A percentile compares a stretch with the other conserved stretches of the same genome.
These are phyloP conservation scores for Clarireedia paspali DNA, from an alignment of 2,329 filamentous ascomycete genomes.

Conservation along the genomic window DNA sequence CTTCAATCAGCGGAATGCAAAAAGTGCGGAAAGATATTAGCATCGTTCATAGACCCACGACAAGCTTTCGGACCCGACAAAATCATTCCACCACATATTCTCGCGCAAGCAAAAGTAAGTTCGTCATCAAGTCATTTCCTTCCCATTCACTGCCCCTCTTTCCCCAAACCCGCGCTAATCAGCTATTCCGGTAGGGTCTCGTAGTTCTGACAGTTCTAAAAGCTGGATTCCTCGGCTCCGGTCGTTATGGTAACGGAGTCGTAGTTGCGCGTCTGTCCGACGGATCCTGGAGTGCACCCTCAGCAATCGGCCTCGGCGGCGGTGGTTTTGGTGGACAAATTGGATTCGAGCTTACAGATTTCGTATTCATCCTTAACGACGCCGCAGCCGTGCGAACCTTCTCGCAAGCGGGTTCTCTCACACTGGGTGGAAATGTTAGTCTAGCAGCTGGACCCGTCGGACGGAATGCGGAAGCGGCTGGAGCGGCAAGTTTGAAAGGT, in stretches of 20 bases:
- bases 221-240: constrained; percentile 77
- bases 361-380: constrained; percentile 98
- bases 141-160: background rate
- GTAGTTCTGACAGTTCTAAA: constrained; percentile 83
- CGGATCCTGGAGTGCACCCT: constrained; percentile 74
- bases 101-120: constrained; percentile 94
- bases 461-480: constrained; percentile 90
- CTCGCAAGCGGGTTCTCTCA: constrained; percentile 83
- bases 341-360: constrained; percentile 82
- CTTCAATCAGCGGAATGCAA: constrained; percentile 75
- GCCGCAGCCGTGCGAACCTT: constrained; percentile 83
- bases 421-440: constrained; percentile 91
- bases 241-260: constrained; percentile 72
- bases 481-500: constrained; percentile 81
- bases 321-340: constrained; percentile 82
- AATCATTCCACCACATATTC: constrained; percentile 84
- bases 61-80: constrained; percentile 95
- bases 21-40: constrained; percentile 92
- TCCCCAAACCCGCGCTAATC: background rate
- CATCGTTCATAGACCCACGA: constrained; percentile 87
- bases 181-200: constrained; percentile 48
- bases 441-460: constrained; percentile 91
- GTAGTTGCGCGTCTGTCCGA: constrained; percentile 73
- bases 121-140: constrained; percentile 15
- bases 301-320: constrained; percentile 72